Base-by-base conservation (phyloP, 345 rosid species). In the Citrus sp. region DNA sequence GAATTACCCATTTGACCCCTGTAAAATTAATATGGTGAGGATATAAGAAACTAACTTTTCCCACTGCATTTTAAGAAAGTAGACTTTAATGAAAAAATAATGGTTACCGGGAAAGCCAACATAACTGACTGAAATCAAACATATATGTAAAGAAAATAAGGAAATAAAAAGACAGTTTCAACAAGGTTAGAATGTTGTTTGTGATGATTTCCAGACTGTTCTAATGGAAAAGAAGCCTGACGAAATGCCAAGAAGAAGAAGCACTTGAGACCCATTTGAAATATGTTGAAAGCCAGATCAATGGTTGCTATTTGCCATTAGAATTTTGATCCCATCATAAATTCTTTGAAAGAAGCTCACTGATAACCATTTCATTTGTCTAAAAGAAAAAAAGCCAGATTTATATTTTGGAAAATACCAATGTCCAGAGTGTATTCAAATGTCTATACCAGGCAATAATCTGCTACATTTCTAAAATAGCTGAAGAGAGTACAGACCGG, bases 1-100 rank as follows among this genome's bases (percentile, higher is more conserved):
- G 67, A 80, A 93, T 95, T 56, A 95, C 88, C 98, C 94, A 93
- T 80, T 92, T 95, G 80, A 95, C 99, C 78, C 98, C 98, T 91
- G 85, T 63, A 72, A 81, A 60, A 65, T 58, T 66, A 79, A 63
- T 54, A 25, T 21, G 3, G 19, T 30, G 16, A 38, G 34, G 71
- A n/a, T 24, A 74, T 54, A 46, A 46, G 5, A 49, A n/a, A 51
- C 54, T 9, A 51, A 16, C 0, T 63, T 25, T 74, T 21, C 35
- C 24, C 40, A 5, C 3, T 38, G 70, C 54, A 46, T 10, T 62
- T 51, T n/a, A n/a, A 62, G 22, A 37, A 34, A 25, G 27, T 4
- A 70, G 13, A 38, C 32, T n/a, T 59, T 9, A 37, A 60, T 37
- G 35, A 38, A 73, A 56, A 51, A 51, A 51, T 51, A 51, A 51